phyloP scores from a whole-genome alignment of 164 flowering plant species.

The Chimonanthus salicifolius region DNA sequence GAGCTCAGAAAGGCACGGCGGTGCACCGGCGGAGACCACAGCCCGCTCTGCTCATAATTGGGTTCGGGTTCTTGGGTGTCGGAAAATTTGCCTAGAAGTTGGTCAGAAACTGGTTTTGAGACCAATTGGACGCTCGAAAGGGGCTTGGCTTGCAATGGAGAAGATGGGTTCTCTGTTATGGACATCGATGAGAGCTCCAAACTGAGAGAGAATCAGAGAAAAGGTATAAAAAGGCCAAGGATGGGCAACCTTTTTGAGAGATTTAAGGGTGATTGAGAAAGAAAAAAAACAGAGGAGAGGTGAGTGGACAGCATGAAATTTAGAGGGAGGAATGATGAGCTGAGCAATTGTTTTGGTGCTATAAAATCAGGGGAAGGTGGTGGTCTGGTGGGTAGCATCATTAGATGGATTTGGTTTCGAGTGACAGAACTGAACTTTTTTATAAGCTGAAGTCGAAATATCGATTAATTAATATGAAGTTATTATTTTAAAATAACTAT shows the following conservation, averaged over 20 bases:
- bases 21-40: slow-evolving; percentile 76
- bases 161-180: slow-evolving; percentile 9
- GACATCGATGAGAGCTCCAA: background rate
- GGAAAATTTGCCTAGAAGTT: slow-evolving; percentile 55
- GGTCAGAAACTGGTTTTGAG: slow-evolving; percentile 43
- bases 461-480: too few species aligned
- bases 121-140: slow-evolving; percentile 40
- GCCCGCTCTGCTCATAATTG: slow-evolving; percentile 57
- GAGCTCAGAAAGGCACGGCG: slow-evolving; percentile 48
- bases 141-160: slow-evolving; percentile 2
- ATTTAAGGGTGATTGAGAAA: background rate
- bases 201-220: background rate
- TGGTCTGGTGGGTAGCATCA: background rate
- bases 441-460: too few species aligned
- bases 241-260: background rate
- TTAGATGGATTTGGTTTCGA: background rate
- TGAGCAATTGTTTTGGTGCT: slow-evolving; percentile 4
- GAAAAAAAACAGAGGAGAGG: background rate
- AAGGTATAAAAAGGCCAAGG: too few species aligned
- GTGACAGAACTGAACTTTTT: too few species aligned
- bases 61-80: slow-evolving; percentile 57
- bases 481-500: too few species aligned
- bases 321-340: background rate
- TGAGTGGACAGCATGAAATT: background rate
- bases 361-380: slow-evolving; percentile 2